Evolutionary conservation across 371 early-diverging fungal species (phyloP), one percentile per base, ranked within the genome.

Genomic region (Quaeritorhiza haematococci): DNA sequence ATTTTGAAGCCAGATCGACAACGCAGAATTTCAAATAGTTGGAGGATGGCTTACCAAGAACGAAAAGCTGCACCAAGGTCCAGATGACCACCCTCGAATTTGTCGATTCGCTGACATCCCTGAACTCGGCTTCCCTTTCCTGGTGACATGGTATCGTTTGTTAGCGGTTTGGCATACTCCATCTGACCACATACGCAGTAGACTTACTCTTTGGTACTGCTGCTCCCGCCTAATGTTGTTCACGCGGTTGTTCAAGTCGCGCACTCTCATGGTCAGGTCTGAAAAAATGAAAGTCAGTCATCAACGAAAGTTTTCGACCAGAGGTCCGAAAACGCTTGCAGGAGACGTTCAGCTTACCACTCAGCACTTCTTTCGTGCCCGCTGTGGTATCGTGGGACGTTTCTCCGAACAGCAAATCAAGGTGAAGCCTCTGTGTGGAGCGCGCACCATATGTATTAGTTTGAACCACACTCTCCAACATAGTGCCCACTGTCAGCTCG

Each of bases 41-140:
- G n/a, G 38, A 15, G 24, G 33, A 17, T 23, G 13, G n/a, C 53
- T 49, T 34, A 62, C 69, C 61, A 26, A 95, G 78, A 38, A 94
- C 80, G 46, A 79, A 57, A 44, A 95, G 61, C 66, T 96, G 94
- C 26, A 87, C 71, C 47, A 97, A 59, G 8, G 92, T 89, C 93
- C 94, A 97, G 71, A 80, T 85, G 1, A 93, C 84, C 15, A 92
- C 87, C 38, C 89, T 87, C 17, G 85, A 74, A 75, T 93, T 95
- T 49, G 87, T 86, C 21, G 76, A 64, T 68, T 93, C 89, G 35
- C 89, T 88, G 61, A 84, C 84, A 62, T 89, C 78, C 60, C 93
- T 85, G 82, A 93, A 96, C 72, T 89, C 89, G 34, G 76, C 80
- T 71, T 97, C 96, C 21, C 91, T 83, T 59, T 90, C 90, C 90